Base-by-base conservation (phyloP, 371 early-diverging fungal species). In the Smittium mucronatum region DNA sequence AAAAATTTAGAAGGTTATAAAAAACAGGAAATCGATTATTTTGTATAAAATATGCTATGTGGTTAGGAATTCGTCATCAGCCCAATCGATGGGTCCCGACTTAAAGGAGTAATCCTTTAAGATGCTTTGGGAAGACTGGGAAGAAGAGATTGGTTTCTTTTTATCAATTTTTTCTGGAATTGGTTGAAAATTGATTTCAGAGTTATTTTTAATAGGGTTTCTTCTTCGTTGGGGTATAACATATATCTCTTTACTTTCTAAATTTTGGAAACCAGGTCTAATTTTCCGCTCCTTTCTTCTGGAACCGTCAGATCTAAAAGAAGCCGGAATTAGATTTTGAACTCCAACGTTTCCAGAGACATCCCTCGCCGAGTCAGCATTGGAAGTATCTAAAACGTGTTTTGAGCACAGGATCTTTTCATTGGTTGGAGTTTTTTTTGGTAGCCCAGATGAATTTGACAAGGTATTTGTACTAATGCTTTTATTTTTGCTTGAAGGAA, bases 261-360 rank as follows among this genome's bases (percentile, higher is more conserved):
- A 32, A 25, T n/a, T 32, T 31, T 32, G n/a, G n/a, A 31, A 65
- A 26, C 65, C 65, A 25, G 32, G 34, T 36, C 65, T 65, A 31
- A 65, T n/a, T 36, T 36, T 65, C 34, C 65, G 1, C n/a, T 65
- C 65, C n/a, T 65, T 65, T 28, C 65, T 32, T 31, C 26, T 11
- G n/a, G 34, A 32, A 5, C 65, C 65, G 34, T 65, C 34, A 11
- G 65, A n/a, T n/a, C 65, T 65, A n/a, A 65, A 26, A 31, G 65
- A 65, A 34, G 65, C 21, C n/a, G 65, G 65, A 11, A 65, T 65
- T 11, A 47, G 11, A 5, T 47, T 47, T 47, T 47, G 47, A 21
- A 21, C 21, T 47, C 21, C 47, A n/a, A n/a, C n/a, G n/a, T n/a
- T n/a, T n/a, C n/a, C n/a, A n/a, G n/a, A n/a, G n/a, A n/a, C n/a